Percentiles rank a stretch among this genome's conserved stretches.
phyloP scores from a whole-genome alignment of 345 rosid species.

The Eucalyptus camaldulensis region DNA sequence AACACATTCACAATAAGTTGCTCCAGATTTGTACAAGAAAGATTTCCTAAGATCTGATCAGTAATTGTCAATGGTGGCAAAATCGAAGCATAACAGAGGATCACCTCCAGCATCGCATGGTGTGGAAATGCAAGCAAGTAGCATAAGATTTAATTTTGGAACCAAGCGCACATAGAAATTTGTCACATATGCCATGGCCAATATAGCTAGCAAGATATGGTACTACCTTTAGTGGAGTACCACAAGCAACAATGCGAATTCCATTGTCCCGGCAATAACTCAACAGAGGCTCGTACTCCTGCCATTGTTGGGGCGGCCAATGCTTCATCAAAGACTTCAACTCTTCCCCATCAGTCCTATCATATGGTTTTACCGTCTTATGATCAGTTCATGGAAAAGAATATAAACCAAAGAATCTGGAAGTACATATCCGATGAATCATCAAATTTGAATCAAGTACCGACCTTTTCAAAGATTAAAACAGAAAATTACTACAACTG shows the following conservation, averaged over 20 bases:
- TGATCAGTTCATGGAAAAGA: neutral
- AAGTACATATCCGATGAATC: neutral
- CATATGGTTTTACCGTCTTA: neutral
- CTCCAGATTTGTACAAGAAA: neutral
- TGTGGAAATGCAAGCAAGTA: neutral
- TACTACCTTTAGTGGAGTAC: slow-evolving; percentile 74
- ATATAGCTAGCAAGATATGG: neutral
- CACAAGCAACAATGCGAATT: slow-evolving; percentile 68
- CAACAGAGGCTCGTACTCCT: slow-evolving; percentile 77
- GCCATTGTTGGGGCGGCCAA: slow-evolving; percentile 76
- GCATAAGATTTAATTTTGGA: neutral
- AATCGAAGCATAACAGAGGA: neutral
- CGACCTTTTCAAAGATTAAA: neutral
- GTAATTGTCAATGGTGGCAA: neutral
- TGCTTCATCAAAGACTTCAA: slow-evolving; percentile 48
- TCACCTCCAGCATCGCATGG: neutral
- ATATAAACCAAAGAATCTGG: neutral
- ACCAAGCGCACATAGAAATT: neutral
- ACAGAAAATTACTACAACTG: neutral
- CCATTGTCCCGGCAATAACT: slow-evolving; percentile 69
- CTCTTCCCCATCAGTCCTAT: slow-evolving; percentile 64
- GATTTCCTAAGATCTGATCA: neutral
- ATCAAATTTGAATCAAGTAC: neutral
- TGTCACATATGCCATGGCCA: neutral
- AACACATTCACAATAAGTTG: neutral